A percentile compares a stretch with the other conserved stretches of the same genome.
Conservation (phyloP, 2,329 filamentous ascomycete genomes). For the Penicillium sp. region DNA sequence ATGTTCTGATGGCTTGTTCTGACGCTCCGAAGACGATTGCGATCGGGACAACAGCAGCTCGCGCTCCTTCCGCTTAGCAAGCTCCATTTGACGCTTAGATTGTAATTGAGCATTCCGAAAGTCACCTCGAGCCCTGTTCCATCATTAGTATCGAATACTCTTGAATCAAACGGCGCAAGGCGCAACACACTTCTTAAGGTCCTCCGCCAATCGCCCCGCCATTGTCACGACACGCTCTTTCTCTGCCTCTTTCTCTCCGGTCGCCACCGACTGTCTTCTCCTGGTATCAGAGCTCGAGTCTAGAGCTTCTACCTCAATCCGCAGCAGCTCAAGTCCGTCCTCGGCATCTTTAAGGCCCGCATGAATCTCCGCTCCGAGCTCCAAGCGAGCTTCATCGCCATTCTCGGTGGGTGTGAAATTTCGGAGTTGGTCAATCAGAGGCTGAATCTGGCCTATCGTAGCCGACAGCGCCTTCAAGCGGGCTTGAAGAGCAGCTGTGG, state of each 20-base stretch:
- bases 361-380: conserved; percentile 79
- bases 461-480: conserved; percentile 56
- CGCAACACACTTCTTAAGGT: conserved; percentile 66
- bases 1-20: conserved; percentile 44
- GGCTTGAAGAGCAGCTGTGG: conserved; percentile 42
- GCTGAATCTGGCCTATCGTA: conserved; percentile 53
- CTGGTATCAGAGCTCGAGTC: conserved; percentile 45
- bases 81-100: conserved; percentile 61
- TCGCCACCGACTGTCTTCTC: conserved; percentile 28
- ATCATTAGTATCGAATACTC: conserved; percentile 6
- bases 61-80: conserved; percentile 73
- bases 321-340: conserved; percentile 78
- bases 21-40: conserved; percentile 27
- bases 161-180: neutral
- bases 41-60: conserved; percentile 68
- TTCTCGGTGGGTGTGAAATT: conserved; percentile 63
- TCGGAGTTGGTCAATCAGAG: conserved; percentile 57
- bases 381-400: conserved; percentile 66
- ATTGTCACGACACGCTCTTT: conserved; percentile 66
- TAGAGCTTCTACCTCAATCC: conserved; percentile 74
- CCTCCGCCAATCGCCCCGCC: conserved; percentile 65
- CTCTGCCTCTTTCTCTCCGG: conserved; percentile 60
- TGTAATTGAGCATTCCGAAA: conserved; percentile 74
- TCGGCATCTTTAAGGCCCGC: conserved; percentile 74
- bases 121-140: conserved; percentile 57